Evolutionary conservation across 345 rosid species (phyloP).

Genomic region (Melaleuca quinquenervia): DNA sequence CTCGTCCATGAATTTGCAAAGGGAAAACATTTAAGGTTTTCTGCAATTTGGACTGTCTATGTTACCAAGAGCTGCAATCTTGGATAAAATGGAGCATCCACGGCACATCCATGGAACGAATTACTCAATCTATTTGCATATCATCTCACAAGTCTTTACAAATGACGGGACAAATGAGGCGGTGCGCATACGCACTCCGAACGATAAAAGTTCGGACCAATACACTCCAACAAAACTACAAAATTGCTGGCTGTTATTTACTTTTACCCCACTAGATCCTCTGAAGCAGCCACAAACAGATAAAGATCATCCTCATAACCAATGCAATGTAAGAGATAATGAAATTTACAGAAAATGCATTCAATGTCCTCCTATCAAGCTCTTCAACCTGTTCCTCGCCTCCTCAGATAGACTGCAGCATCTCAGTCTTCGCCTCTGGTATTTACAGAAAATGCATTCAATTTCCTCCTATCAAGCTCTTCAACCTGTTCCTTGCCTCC

Average conservation of each 20-base stretch:
- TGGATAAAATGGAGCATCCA: neutral
- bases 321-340: neutral
- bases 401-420: conserved; percentile 38
- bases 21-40: neutral
- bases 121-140: neutral
- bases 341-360: conserved; percentile 1
- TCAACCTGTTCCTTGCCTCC: conserved; percentile 42
- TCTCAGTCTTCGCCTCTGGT: conserved; percentile 28
- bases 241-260: conserved; percentile 36
- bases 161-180: neutral
- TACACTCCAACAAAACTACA: conserved; percentile 11
- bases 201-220: neutral
- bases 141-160: neutral
- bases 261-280: neutral
- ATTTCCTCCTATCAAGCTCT: conserved; percentile 46
- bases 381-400: conserved; percentile 35
- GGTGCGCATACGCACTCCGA: neutral
- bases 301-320: neutral
- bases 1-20: neutral
- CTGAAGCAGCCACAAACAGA: conserved; percentile 28
- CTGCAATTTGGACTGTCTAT: neutral
- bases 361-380: conserved; percentile 55
- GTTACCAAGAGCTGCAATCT: neutral
- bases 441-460: conserved; percentile 21
- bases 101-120: neutral